phyloP scores from a whole-genome alignment of 495 filamentous ascomycete species.

The Annulohypoxylon stygium region DNA sequence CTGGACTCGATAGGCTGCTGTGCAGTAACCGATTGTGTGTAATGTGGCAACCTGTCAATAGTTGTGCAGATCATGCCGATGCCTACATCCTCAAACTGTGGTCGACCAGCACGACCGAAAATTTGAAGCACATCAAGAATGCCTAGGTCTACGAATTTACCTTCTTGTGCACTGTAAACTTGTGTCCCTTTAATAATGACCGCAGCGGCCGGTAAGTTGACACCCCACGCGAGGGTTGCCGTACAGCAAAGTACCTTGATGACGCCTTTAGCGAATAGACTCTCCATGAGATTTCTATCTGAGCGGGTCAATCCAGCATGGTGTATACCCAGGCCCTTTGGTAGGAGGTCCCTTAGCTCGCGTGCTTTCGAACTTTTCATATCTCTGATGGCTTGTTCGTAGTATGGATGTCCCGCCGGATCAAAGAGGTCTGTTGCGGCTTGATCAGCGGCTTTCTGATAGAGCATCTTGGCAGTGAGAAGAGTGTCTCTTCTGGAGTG shows the following conservation, averaged over 20 bases:
- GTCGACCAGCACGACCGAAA: conserved; percentile 96
- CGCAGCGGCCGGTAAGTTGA: conserved; percentile 96
- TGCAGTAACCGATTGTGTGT: conserved; percentile 90
- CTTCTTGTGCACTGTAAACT: conserved; percentile 94
- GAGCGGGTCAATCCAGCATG: conserved; percentile 95
- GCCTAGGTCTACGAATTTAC: conserved; percentile 95
- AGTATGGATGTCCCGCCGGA: conserved; percentile 74
- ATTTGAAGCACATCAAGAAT: conserved; percentile 99
- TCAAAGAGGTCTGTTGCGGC: conserved; percentile 84
- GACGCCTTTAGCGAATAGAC: conserved; percentile 86
- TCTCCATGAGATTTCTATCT: conserved; percentile 93
- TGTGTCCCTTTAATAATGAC: conserved; percentile 99
- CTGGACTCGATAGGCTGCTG: conserved; percentile 96
- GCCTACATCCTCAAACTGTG: conserved; percentile 95
- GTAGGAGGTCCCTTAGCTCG: conserved; percentile 88
- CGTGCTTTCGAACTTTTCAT: conserved; percentile 84
- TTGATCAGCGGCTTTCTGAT: conserved; percentile 87
- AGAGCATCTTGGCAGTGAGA: conserved; percentile 84
- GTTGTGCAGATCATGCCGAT: conserved; percentile 98
- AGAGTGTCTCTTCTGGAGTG: conserved; percentile 96
- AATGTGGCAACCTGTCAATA: conserved; percentile 91
- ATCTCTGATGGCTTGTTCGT: conserved; percentile 79
- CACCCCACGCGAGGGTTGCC: conserved; percentile 97
- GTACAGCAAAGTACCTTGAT: conserved; percentile 98
- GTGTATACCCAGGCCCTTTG: conserved; percentile 92